Percentiles rank a stretch among this genome's conserved stretches.
These are phyloP conservation scores for Phytophthora macrochlamydospora DNA, from an alignment of 352 stramenopile species.

Conservation along the genomic window DNA sequence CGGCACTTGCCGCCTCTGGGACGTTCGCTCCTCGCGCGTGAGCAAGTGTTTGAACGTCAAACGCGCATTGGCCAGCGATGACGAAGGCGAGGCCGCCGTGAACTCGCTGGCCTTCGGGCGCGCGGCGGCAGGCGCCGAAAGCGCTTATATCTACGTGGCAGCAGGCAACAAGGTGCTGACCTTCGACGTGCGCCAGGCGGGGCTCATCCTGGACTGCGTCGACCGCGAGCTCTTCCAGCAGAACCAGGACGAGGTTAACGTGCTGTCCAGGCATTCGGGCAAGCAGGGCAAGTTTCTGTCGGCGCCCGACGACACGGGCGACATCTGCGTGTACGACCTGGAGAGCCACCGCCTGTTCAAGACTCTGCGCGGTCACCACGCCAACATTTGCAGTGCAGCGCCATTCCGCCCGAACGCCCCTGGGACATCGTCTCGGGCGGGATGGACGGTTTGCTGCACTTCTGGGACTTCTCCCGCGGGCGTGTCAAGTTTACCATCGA, in stretches of 20 bases:
- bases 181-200: constrained; percentile 70
- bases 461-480: constrained; percentile 80
- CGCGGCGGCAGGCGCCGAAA: constrained; percentile 20
- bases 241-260: constrained; percentile 76
- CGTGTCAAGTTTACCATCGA: constrained; percentile 74
- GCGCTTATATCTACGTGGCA: constrained; percentile 58
- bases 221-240: constrained; percentile 63
- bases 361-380: constrained; percentile 68
- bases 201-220: constrained; percentile 59
- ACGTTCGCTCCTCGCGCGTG: constrained; percentile 60
- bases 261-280: constrained; percentile 48
- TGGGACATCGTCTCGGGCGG: constrained; percentile 80
- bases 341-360: constrained; percentile 63
- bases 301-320: constrained; percentile 65
- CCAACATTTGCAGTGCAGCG: constrained; percentile 71
- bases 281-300: constrained; percentile 65
- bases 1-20: constrained; percentile 72
- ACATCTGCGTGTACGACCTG: constrained; percentile 74
- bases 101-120: constrained; percentile 71
- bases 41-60: constrained; percentile 70
- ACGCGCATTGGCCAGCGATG: constrained; percentile 43
- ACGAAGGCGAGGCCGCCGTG: constrained; percentile 51
- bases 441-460: constrained; percentile 70
- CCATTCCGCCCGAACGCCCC: constrained; percentile 69
- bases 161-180: constrained; percentile 66